Percentiles rank a stretch among this genome's conserved stretches.
These are phyloP conservation scores for Cicer cuneatum DNA, from an alignment of 306 rosid genomes.

Conservation along the genomic window DNA sequence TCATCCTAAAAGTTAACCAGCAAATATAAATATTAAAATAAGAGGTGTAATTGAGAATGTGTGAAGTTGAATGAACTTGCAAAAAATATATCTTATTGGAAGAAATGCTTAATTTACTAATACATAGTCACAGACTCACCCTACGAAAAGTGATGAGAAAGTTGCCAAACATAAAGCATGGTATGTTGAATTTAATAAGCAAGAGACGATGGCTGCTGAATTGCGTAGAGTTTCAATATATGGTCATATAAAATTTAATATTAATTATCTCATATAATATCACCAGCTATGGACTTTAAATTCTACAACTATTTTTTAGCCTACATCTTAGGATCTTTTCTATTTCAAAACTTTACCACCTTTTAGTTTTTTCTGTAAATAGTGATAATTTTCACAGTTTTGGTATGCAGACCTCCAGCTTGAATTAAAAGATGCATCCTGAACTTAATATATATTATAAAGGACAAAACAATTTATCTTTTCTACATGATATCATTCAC, in stretches of 20 bases:
- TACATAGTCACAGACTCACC: not conserved
- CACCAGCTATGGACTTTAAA: too few relatives aligned
- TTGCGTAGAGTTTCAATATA: too few relatives aligned
- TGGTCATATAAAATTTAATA: too few relatives aligned
- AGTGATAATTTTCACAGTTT: too few relatives aligned
- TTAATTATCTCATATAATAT: too few relatives aligned
- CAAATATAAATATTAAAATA: conserved; percentile 19
- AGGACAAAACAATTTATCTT: conserved; percentile 2
- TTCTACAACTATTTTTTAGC: too few relatives aligned
- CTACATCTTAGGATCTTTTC: too few relatives aligned
- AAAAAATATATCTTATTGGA: not conserved
- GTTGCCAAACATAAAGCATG: not conserved
- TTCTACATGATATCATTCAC: conserved; percentile 23
- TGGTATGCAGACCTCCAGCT: too few relatives aligned
- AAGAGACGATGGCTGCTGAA: not conserved
- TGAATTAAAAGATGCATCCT: too few relatives aligned
- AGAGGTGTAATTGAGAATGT: not conserved
- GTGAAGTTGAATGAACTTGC: not conserved
- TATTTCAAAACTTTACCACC: too few relatives aligned
- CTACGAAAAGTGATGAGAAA: not conserved
- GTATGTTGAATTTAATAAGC: not conserved
- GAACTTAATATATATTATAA: too few relatives aligned
- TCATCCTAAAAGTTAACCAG: conserved; percentile 70
- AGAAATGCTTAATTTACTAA: not conserved
- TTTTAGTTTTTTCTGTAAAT: too few relatives aligned